A percentile compares a stretch with the other conserved stretches of the same genome.
Evolutionary conservation across 75 land plant genomes (phyloP).

Genomic region (Selaginella tamariscina): DNA sequence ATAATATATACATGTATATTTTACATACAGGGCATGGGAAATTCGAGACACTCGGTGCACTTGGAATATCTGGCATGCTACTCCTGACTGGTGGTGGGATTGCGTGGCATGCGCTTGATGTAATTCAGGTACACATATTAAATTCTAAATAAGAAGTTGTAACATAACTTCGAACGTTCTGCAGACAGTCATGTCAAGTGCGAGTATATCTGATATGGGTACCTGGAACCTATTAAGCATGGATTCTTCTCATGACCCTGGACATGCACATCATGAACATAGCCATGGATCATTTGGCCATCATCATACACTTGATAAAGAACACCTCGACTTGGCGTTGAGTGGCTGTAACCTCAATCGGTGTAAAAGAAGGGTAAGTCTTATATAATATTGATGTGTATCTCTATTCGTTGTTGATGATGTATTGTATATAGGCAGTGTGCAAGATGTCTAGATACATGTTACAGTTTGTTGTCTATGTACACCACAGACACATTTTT

Average conservation of each 20-base stretch:
- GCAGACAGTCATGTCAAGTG: background rate
- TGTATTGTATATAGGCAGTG: constrained; percentile 39
- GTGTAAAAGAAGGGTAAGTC: constrained; percentile 78
- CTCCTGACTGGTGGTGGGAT: constrained; percentile 86
- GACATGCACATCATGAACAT: constrained; percentile 43
- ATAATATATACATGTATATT: background rate
- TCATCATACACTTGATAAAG: constrained; percentile 79
- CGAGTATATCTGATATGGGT: background rate
- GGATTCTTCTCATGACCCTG: constrained; percentile 21
- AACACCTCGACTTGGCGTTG: constrained; percentile 70
- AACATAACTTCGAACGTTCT: too few relatives aligned
- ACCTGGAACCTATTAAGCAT: background rate
- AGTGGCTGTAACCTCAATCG: constrained; percentile 51
- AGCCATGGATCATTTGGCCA: constrained; percentile 32
- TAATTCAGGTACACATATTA: constrained; percentile 66
- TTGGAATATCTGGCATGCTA: constrained; percentile 80
- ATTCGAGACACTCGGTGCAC: constrained; percentile 90
- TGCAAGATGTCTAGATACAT: too few relatives aligned
- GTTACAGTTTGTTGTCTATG: too few relatives aligned
- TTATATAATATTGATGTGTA: background rate
- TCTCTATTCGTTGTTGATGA: background rate
- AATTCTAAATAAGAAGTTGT: too few relatives aligned
- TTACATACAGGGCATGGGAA: constrained; percentile 82
- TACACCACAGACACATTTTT: too few relatives aligned
- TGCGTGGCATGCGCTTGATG: constrained; percentile 89